Conservation (phyloP, 805 yeast genomes). For the Dipodascopsis uninucleata region DNA sequence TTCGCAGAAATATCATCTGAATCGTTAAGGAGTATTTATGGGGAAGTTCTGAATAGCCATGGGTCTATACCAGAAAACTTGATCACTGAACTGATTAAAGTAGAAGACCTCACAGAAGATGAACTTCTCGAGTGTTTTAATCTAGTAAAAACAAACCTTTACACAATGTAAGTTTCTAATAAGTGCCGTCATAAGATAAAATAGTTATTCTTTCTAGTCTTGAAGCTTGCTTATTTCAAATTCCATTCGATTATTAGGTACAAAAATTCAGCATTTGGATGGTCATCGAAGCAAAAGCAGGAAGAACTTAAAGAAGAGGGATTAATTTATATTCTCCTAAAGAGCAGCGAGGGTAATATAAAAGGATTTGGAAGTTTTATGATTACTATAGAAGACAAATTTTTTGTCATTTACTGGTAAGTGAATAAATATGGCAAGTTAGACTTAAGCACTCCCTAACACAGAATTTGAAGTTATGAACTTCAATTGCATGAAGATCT, state of each 20-base stretch:
- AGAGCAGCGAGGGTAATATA: not conserved
- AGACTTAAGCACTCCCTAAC: too few relatives aligned
- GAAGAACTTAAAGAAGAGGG: constrained; percentile 28
- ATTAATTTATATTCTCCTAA: constrained; percentile 22
- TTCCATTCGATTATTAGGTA: constrained; percentile 4
- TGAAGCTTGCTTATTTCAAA: not conserved
- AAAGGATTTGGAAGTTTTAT: constrained; percentile 27
- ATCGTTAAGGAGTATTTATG: not conserved
- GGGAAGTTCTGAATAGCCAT: not conserved
- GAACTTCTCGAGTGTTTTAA: constrained; percentile 20
- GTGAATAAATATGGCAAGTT: too few relatives aligned
- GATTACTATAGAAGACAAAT: constrained; percentile 25
- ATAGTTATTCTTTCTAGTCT: not conserved
- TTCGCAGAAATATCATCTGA: not conserved
- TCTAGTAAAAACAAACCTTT: constrained; percentile 23
- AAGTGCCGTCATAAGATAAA: not conserved
- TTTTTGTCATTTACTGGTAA: constrained; percentile 26
- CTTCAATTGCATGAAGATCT: constrained; percentile 16
- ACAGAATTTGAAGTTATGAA: constrained; percentile 28
- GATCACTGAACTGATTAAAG: not conserved
- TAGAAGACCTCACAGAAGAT: constrained; percentile 11
- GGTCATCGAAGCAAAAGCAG: constrained; percentile 21
- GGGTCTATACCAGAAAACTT: not conserved
- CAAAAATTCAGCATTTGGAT: constrained; percentile 19
- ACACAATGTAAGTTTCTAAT: constrained; percentile 13